Evolutionary conservation across 2,329 filamentous ascomycete genomes (phyloP), one percentile per base, ranked within the genome.

Genomic region (Niveomyces coronatus): DNA sequence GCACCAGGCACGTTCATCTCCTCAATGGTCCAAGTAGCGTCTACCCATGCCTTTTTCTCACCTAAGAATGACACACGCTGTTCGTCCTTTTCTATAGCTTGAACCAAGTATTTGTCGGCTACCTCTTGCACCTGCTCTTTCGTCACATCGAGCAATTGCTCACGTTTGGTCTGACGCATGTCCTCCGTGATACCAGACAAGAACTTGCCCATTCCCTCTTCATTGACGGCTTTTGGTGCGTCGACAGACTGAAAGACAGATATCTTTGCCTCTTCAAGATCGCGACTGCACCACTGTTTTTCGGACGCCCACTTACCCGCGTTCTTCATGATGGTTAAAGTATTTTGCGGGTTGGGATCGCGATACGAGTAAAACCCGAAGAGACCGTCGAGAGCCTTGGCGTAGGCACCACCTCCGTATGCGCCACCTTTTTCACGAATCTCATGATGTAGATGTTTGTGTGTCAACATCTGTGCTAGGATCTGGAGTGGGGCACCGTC

Each of bases 361-460:
- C 91, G 84, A 69, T 98, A 98, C 31, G 85, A 89, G 64, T 94
- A 95, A 64, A 95, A 93, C 13, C 86, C 86, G 50, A 98, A 96
- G 1, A 94, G 60, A 17, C 88, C 89, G 48, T 85, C 82, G 7
- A 94, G 64, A 0, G 82, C 76, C 17, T 79, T 78, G 31, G 83
- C 81, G 56, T 86, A 89, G 2, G 91, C 89, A 11, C 88, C 87
- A 16, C 86, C 91, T 31, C 91, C 91, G 49, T 98, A 98, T 0
- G 91, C 91, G 26, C 91, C 91, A 22, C 91, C 91, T 62, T 96
- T 96, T 56, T 98, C 91, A 39, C 91, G 84, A 47, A 98, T 95
- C 60, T 96, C 91, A 49, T 94, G 89, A 56, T 98, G 91, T 19
- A 98, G 70, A 54, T 95, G 85, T 61, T 94, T 95, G 64, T 98